Evolutionary conservation across 176 grass and related monocot species (phyloP).

Genomic region (Puya raimondii): DNA sequence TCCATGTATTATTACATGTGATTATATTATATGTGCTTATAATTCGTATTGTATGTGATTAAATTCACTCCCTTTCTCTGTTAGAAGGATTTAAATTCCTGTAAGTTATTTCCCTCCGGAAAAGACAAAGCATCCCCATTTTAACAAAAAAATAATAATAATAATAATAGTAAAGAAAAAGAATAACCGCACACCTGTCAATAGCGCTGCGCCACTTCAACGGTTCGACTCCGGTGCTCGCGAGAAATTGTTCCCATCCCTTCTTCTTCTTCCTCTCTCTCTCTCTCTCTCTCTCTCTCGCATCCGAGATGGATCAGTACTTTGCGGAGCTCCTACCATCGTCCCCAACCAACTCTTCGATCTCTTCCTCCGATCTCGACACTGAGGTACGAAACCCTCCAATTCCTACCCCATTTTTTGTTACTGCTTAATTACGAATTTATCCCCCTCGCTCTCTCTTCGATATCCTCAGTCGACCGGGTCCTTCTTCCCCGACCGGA

Average conservation of each 20-base stretch:
- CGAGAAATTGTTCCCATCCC: neutral
- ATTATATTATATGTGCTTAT: no score
- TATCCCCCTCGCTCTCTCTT: neutral
- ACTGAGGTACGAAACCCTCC: constrained; percentile 51
- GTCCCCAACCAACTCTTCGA: constrained; percentile 69
- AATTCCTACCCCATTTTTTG: neutral
- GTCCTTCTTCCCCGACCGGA: constrained; percentile 88
- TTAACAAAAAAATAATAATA: no score
- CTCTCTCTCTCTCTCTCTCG: neutral
- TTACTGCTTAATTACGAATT: neutral
- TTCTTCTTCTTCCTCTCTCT: neutral
- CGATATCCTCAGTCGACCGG: constrained; percentile 54
- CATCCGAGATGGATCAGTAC: constrained; percentile 49
- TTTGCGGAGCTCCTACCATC: constrained; percentile 48
- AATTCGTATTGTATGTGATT: no score
- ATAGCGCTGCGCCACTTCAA: no score
- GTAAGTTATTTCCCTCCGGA: no score
- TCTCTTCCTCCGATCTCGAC: constrained; percentile 93
- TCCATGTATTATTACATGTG: neutral
- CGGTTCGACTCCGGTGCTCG: no score
- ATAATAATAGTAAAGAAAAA: no score
- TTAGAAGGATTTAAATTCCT: no score
- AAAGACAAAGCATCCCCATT: no score
- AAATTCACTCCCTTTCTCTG: no score
- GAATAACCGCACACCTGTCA: no score